These are phyloP conservation scores for Macadamia integrifolia DNA, from an alignment of 164 flowering plant genomes.

Conservation along the genomic window DNA sequence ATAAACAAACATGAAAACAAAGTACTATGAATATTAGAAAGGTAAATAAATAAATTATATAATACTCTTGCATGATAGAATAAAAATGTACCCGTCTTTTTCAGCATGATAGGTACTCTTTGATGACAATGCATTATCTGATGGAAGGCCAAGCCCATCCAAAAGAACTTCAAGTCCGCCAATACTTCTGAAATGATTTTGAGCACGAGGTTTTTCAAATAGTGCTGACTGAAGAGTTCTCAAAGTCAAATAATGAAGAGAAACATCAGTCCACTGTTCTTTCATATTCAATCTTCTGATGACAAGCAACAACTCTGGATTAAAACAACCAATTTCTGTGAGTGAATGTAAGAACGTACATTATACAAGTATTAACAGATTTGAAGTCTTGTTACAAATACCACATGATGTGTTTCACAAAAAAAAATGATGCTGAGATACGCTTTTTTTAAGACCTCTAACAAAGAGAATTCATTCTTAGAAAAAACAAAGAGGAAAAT, in stretches of 20 bases:
- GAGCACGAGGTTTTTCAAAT: constrained; percentile 77
- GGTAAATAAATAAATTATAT: too few species aligned
- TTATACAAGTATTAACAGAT: neutral
- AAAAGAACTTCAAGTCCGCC: constrained; percentile 96
- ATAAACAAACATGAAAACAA: neutral
- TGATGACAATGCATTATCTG: constrained; percentile 28
- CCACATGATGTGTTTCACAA: neutral
- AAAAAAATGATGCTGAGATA: neutral
- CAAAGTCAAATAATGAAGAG: constrained; percentile 67
- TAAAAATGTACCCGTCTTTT: constrained; percentile 31
- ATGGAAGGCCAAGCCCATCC: constrained; percentile 79
- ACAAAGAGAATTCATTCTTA: neutral
- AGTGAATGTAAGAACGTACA: neutral
- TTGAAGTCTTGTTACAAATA: constrained; percentile 2
- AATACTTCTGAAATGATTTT: constrained; percentile 96
- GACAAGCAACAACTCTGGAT: constrained; percentile 76
- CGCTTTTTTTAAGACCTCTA: neutral
- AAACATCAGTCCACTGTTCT: constrained; percentile 57
- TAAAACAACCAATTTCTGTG: constrained; percentile 9
- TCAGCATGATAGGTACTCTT: constrained; percentile 18
- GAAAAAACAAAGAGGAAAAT: neutral
- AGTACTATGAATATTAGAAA: too few species aligned
- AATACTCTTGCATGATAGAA: too few species aligned
- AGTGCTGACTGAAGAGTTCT: constrained; percentile 61
- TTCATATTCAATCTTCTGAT: constrained; percentile 77